Evolutionary conservation across 176 grass and related monocot genomes (phyloP).

Genomic region (Carex littledalei): DNA sequence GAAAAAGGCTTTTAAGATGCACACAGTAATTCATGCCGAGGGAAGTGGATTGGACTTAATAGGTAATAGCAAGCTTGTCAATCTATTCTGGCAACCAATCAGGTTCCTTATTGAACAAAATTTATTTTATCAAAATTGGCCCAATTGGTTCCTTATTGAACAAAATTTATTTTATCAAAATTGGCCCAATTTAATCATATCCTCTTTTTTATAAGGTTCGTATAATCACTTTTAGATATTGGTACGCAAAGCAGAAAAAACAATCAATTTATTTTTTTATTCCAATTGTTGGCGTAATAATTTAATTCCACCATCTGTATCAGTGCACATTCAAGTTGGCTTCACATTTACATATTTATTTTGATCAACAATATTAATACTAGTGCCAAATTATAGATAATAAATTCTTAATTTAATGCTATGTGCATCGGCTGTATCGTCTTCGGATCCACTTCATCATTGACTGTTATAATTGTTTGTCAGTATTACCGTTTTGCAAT

Average conservation of each 20-base stretch:
- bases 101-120: background rate
- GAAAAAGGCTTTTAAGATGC: background rate
- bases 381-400: background rate
- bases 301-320: background rate
- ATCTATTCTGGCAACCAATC: background rate
- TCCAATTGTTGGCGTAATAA: background rate
- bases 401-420: constrained; percentile 11
- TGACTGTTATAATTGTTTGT: background rate
- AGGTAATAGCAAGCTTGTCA: background rate
- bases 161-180: background rate
- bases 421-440: background rate
- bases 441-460: background rate
- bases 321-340: background rate
- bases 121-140: background rate
- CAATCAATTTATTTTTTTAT: background rate
- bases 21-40: background rate
- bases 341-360: background rate
- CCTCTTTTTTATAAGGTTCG: background rate
- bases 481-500: background rate
- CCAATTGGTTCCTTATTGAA: background rate
- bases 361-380: background rate
- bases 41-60: background rate
- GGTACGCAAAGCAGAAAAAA: background rate
- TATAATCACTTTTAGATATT: background rate
- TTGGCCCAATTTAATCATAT: background rate